Percentiles rank a stretch among this genome's conserved stretches.
These are phyloP conservation scores for Emmonsia crescens DNA, from an alignment of 2,329 filamentous ascomycete species.

Conservation along the genomic window DNA sequence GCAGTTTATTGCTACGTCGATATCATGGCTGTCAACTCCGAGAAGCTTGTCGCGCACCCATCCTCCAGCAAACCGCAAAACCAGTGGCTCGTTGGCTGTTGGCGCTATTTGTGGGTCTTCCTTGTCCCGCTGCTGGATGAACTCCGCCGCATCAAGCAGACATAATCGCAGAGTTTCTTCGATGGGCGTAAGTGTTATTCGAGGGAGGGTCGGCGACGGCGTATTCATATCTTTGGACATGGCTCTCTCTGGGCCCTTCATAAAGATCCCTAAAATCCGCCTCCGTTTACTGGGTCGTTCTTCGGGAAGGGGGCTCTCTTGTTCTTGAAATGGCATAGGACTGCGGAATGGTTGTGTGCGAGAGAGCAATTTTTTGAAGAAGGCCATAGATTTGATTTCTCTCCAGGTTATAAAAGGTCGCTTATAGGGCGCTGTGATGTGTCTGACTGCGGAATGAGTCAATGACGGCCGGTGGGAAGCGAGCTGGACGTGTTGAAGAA, in stretches of 20 bases:
- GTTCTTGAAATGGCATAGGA: conserved; percentile 20
- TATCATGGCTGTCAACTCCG: conserved; percentile 37
- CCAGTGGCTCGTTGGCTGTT: conserved; percentile 17
- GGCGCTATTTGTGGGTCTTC: conserved; percentile 29
- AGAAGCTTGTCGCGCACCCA: conserved; percentile 43
- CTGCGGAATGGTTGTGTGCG: neutral
- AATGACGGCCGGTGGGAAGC: neutral
- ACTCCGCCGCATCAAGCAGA: conserved; percentile 68
- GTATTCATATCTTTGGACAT: conserved; percentile 16
- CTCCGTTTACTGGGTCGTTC: conserved; percentile 24
- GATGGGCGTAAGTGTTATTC: conserved; percentile 53
- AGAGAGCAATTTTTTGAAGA: neutral
- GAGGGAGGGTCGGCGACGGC: conserved; percentile 15
- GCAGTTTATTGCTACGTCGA: conserved; percentile 39
- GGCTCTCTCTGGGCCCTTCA: conserved; percentile 4
- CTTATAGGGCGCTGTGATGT: neutral
- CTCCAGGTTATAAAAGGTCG: neutral
- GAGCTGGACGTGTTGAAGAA: neutral
- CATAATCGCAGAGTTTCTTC: conserved; percentile 65
- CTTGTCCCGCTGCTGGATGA: conserved; percentile 38
- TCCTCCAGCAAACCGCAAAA: conserved; percentile 39
- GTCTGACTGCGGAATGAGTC: neutral
- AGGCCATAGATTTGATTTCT: neutral
- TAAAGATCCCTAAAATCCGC: conserved; percentile 19
- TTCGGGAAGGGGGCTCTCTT: conserved; percentile 11